phyloP scores from a whole-genome alignment of 352 stramenopile genomes.

The Elongisporangium undulatum region DNA sequence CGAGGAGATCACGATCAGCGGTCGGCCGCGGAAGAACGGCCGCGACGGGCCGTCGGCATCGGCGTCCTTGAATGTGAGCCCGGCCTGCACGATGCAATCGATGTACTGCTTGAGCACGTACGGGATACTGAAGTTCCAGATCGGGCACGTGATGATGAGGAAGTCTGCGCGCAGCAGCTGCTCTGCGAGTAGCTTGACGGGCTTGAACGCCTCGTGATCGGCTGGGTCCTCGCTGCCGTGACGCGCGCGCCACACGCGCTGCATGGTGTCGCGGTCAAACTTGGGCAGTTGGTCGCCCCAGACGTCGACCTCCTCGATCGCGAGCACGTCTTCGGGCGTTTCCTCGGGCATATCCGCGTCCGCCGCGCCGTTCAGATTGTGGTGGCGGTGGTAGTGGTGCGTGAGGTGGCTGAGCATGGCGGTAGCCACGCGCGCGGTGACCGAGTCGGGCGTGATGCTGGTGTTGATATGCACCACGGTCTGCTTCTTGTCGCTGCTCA shows the following conservation, averaged over 20 bases:
- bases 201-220: slow-evolving; percentile 52
- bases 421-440: slow-evolving; percentile 59
- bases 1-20: slow-evolving; percentile 73
- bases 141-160: slow-evolving; percentile 64
- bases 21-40: slow-evolving; percentile 49
- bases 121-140: slow-evolving; percentile 78
- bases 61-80: slow-evolving; percentile 64
- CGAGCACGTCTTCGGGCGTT: slow-evolving; percentile 45
- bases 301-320: slow-evolving; percentile 65
- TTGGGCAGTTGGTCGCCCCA: slow-evolving; percentile 59
- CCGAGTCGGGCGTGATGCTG: slow-evolving; percentile 68
- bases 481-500: slow-evolving; percentile 39
- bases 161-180: slow-evolving; percentile 71
- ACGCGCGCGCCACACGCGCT: slow-evolving; percentile 60
- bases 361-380: slow-evolving; percentile 14
- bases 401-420: slow-evolving; percentile 68
- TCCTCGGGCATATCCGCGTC: slow-evolving; percentile 10
- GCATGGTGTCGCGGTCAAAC: slow-evolving; percentile 70
- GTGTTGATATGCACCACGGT: slow-evolving; percentile 78
- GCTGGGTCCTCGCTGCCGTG: slow-evolving; percentile 52
- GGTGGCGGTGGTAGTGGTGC: slow-evolving; percentile 67
- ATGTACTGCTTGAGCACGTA: slow-evolving; percentile 86
- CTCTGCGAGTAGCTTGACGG: slow-evolving; percentile 56
- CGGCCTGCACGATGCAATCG: slow-evolving; percentile 71
- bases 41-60: slow-evolving; percentile 50